These are phyloP conservation scores for Cytospora leucostoma DNA, from an alignment of 2,329 filamentous ascomycete species.

Conservation along the genomic window DNA sequence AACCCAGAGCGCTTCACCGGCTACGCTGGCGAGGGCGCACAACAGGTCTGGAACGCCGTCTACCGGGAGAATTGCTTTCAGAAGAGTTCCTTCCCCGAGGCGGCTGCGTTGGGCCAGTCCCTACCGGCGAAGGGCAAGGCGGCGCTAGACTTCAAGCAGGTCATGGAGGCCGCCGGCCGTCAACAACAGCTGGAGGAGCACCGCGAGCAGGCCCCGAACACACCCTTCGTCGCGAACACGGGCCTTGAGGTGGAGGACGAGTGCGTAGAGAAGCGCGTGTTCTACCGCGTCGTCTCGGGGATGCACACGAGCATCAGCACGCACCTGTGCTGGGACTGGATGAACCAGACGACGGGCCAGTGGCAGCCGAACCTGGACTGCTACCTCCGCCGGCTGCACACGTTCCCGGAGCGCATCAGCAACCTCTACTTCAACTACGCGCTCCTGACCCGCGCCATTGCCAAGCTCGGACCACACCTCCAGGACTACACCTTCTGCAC, in stretches of 20 bases:
- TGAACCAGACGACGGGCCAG: slow-evolving; percentile 91
- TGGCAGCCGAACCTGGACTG: slow-evolving; percentile 91
- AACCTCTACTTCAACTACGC: slow-evolving; percentile 99
- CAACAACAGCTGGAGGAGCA: slow-evolving; percentile 64
- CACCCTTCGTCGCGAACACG: slow-evolving; percentile 62
- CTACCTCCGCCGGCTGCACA: slow-evolving; percentile 83
- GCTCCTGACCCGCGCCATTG: slow-evolving; percentile 85
- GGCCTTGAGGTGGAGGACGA: slow-evolving; percentile 82
- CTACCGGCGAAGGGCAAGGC: slow-evolving; percentile 52
- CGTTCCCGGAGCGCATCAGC: slow-evolving; percentile 85
- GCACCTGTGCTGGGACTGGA: slow-evolving; percentile 92
- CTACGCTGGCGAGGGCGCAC: slow-evolving; percentile 80
- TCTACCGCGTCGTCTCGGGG: slow-evolving; percentile 90
- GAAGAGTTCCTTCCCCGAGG: slow-evolving; percentile 62
- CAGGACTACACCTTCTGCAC: slow-evolving; percentile 85
- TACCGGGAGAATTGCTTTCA: slow-evolving; percentile 97
- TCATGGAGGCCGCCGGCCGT: slow-evolving; percentile 59
- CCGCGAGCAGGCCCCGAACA: slow-evolving; percentile 56
- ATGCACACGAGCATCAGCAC: slow-evolving; percentile 99
- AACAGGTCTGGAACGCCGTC: slow-evolving; percentile 94
- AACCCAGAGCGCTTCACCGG: slow-evolving; percentile 97
- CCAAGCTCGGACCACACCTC: slow-evolving; percentile 83
- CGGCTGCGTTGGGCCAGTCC: slow-evolving; percentile 54
- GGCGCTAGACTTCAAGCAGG: slow-evolving; percentile 61
- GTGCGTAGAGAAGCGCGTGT: slow-evolving; percentile 97